Percentiles rank a stretch among this genome's conserved stretches.
These are phyloP conservation scores for Morella rubra DNA, from an alignment of 306 rosid genomes.

Conservation along the genomic window DNA sequence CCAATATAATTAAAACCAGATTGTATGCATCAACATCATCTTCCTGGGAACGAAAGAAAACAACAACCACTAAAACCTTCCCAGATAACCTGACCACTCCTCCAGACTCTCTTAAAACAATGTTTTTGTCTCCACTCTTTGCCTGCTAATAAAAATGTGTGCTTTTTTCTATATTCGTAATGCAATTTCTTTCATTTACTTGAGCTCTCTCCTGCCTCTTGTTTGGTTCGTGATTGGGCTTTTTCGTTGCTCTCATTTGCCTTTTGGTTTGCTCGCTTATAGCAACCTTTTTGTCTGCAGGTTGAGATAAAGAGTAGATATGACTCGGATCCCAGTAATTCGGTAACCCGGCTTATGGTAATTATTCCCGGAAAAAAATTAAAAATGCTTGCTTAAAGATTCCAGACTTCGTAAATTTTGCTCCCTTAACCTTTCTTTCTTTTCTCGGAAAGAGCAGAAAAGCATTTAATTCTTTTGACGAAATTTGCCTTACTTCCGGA, in stretches of 20 bases:
- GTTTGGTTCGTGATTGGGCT: background rate
- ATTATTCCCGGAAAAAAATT: too few species aligned
- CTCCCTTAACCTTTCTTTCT: too few species aligned
- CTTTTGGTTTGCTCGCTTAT: background rate
- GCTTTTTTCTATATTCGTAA: background rate
- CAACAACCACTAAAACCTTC: slow-evolving; percentile 38
- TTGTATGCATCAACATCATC: slow-evolving; percentile 41
- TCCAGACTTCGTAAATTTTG: too few species aligned
- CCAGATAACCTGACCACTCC: slow-evolving; percentile 38
- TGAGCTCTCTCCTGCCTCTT: background rate
- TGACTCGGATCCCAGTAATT: background rate
- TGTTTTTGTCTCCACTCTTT: background rate
- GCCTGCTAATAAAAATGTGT: slow-evolving; percentile 1
- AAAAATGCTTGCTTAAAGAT: too few species aligned
- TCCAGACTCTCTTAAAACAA: slow-evolving; percentile 28
- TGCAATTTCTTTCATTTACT: background rate
- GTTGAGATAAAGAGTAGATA: background rate
- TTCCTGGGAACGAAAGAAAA: slow-evolving; percentile 33
- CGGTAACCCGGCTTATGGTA: too few species aligned
- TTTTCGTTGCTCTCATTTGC: background rate
- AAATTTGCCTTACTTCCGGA: too few species aligned
- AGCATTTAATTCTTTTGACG: too few species aligned
- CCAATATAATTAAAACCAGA: slow-evolving; percentile 33
- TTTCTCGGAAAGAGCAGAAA: too few species aligned
- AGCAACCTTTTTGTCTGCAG: background rate